Percentiles rank a stretch among this genome's conserved stretches.
phyloP scores from a whole-genome alignment of 805 yeast genomes.

The Candida boleticola region DNA sequence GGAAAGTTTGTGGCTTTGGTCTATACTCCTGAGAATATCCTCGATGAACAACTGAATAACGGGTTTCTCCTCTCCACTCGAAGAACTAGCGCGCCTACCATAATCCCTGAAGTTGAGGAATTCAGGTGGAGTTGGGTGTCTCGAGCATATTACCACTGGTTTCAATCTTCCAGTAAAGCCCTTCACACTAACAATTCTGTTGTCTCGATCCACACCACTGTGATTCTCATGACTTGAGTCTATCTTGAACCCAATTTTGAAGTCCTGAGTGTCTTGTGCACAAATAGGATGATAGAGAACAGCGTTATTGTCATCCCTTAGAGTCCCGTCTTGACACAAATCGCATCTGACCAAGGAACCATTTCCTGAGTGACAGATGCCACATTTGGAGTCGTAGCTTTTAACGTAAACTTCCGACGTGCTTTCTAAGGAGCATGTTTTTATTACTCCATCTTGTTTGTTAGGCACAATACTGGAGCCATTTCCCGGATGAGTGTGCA shows the following conservation, averaged over 20 bases:
- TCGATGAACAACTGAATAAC: slow-evolving; percentile 39
- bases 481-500: neutral
- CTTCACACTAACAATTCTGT: slow-evolving; percentile 21
- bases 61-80: slow-evolving; percentile 31
- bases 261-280: slow-evolving; percentile 48
- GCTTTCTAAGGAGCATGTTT: slow-evolving; percentile 24
- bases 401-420: slow-evolving; percentile 25
- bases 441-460: slow-evolving; percentile 13
- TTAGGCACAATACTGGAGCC: slow-evolving; percentile 18
- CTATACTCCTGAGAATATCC: slow-evolving; percentile 23
- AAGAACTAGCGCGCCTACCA: slow-evolving; percentile 27
- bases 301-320: neutral
- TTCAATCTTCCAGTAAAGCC: slow-evolving; percentile 35
- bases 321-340: slow-evolving; percentile 32
- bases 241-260: slow-evolving; percentile 54
- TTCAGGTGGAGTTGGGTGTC: slow-evolving; percentile 24
- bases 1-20: slow-evolving; percentile 11
- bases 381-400: slow-evolving; percentile 38
- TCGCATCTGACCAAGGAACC: slow-evolving; percentile 54
- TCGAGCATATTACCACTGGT: slow-evolving; percentile 45
- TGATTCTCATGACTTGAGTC: slow-evolving; percentile 3
- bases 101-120: slow-evolving; percentile 25
- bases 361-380: slow-evolving; percentile 42
- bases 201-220: slow-evolving; percentile 15
- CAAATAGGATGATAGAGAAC: slow-evolving; percentile 52